A percentile compares a stretch with the other conserved stretches of the same genome.
Evolutionary conservation across 208 protist genomes (phyloP).

Genomic region (Endotrypanum monterogeii): DNA sequence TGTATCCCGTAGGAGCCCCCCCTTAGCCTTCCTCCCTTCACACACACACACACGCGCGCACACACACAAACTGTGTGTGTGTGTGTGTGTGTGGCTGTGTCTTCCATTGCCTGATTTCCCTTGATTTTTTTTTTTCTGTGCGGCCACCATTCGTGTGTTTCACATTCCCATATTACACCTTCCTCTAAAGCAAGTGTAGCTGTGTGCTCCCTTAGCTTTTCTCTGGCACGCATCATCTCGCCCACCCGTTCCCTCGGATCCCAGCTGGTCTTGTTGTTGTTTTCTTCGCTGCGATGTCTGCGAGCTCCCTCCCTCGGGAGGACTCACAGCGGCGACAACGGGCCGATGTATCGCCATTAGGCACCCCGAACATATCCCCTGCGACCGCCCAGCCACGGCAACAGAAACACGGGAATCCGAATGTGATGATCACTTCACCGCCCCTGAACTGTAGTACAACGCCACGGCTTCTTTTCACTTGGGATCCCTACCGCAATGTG

Average conservation of each 20-base stretch:
- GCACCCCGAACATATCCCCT: conserved; percentile 2
- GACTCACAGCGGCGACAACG: neutral
- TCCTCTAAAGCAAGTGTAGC: neutral
- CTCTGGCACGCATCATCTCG: no score
- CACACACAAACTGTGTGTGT: neutral
- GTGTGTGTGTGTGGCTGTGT: neutral
- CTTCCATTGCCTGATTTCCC: neutral
- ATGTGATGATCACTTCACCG: conserved; percentile 11
- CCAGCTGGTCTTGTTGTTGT: neutral
- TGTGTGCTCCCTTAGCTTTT: conserved; percentile 1
- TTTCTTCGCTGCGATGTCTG: conserved; percentile 10
- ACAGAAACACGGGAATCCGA: neutral
- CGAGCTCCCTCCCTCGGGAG: conserved; percentile 11
- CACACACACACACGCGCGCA: conserved; percentile 3
- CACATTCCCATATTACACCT: neutral
- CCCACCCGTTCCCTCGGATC: neutral
- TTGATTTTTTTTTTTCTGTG: neutral
- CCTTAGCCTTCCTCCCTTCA: neutral
- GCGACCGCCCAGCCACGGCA: neutral
- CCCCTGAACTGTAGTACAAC: conserved; percentile 10
- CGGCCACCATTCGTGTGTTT: neutral
- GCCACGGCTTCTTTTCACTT: conserved; percentile 29
- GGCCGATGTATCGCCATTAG: neutral
- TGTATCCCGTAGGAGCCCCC: no score
- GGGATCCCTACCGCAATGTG: conserved; percentile 30